phyloP scores from a whole-genome alignment of 129 eudicot species.

The Glebionis coronaria region DNA sequence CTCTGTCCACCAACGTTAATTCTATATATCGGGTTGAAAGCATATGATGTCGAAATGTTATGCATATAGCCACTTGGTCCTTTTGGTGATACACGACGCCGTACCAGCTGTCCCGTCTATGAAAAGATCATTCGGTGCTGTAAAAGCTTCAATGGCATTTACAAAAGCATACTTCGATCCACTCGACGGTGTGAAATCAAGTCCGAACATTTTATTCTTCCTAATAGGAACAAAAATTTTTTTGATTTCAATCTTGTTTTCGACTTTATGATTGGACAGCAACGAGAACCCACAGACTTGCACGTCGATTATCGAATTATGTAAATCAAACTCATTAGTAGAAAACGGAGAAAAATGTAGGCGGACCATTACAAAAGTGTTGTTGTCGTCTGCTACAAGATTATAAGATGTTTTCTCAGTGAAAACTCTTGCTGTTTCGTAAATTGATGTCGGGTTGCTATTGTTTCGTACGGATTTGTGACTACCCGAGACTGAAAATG shows the following conservation, averaged over 20 bases:
- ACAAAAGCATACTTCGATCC: slow-evolving; percentile 42
- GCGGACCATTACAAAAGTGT: slow-evolving; percentile 60
- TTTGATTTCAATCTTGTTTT: slow-evolving; percentile 12
- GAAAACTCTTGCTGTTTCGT: slow-evolving; percentile 55
- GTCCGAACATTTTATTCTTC: slow-evolving; percentile 3
- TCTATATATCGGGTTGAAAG: slow-evolving; percentile 39
- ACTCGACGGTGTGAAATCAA: slow-evolving; percentile 31
- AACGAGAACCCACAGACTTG: slow-evolving; percentile 35
- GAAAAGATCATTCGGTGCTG: slow-evolving; percentile 30
- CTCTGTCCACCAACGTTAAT: slow-evolving; percentile 45
- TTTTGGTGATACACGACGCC: background rate
- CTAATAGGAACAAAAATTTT: slow-evolving; percentile 41
- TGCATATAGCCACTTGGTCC: slow-evolving; percentile 6
- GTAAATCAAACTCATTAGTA: slow-evolving; percentile 16
- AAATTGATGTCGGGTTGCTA: slow-evolving; percentile 21
- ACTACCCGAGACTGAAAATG: slow-evolving; percentile 29
- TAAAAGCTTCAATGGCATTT: slow-evolving; percentile 56
- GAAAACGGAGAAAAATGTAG: slow-evolving; percentile 56
- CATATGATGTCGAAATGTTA: background rate
- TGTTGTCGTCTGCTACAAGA: slow-evolving; percentile 23
- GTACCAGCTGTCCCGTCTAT: background rate
- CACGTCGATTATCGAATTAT: slow-evolving; percentile 37
- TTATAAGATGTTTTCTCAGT: slow-evolving; percentile 29
- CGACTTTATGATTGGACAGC: slow-evolving; percentile 33
- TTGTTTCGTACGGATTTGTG: background rate